phyloP scores from a whole-genome alignment of 768 basidiomycete species.

The Boletus subcaerulescens region DNA sequence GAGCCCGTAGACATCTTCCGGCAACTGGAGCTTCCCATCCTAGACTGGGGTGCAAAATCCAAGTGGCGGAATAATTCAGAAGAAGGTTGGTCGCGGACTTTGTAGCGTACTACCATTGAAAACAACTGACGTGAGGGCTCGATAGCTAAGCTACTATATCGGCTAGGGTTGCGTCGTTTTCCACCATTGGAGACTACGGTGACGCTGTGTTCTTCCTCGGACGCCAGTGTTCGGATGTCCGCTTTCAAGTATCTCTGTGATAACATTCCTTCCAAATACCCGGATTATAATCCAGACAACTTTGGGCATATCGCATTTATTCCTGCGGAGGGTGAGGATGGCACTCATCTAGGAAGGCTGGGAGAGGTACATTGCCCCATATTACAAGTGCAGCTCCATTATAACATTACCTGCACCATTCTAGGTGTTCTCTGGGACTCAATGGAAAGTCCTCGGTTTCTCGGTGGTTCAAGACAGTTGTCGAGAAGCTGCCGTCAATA shows the following conservation, averaged over 20 bases:
- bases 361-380: conserved; percentile 42
- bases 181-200: conserved; percentile 70
- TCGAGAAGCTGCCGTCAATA: conserved; percentile 50
- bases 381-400: neutral
- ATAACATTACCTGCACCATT: neutral
- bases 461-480: conserved; percentile 55
- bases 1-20: conserved; percentile 77
- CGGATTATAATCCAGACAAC: conserved; percentile 51
- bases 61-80: conserved; percentile 85
- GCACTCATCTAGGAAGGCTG: conserved; percentile 56
- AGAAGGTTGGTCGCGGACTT: conserved; percentile 57
- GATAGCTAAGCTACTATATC: conserved; percentile 76
- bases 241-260: conserved; percentile 85
- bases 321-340: conserved; percentile 60
- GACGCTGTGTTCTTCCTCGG: conserved; percentile 59
- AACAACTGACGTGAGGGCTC: conserved; percentile 1
- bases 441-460: conserved; percentile 79
- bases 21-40: conserved; percentile 69
- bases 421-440: conserved; percentile 67
- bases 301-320: conserved; percentile 70
- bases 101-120: neutral
- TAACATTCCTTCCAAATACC: conserved; percentile 61
- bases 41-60: conserved; percentile 79
- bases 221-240: conserved; percentile 46
- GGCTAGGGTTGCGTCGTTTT: conserved; percentile 62